A percentile compares a stretch with the other conserved stretches of the same genome.
Conservation (phyloP, 202 grass and related monocot species). For the Hordeum pubiflorum region DNA sequence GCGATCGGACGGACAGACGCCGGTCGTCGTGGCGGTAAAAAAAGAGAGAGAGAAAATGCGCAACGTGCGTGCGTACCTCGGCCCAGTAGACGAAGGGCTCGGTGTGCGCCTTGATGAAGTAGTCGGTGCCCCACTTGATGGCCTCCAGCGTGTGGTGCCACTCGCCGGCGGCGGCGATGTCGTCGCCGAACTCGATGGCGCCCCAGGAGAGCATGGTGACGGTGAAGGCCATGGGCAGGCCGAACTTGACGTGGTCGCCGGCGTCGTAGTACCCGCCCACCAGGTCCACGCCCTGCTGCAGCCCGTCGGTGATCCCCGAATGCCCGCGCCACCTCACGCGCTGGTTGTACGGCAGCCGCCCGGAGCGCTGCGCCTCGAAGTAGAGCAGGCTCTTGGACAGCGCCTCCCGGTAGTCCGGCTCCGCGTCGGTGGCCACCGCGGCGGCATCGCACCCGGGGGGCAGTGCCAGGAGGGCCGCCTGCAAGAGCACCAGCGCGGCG, state of each 20-base stretch:
- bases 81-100: conserved; percentile 83
- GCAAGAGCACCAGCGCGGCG: neutral
- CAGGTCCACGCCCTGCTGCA: conserved; percentile 85
- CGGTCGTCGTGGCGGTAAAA: neutral
- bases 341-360: conserved; percentile 65
- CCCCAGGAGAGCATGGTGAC: conserved; percentile 91
- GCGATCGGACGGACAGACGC: neutral
- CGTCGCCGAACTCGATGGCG: conserved; percentile 56
- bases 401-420: conserved; percentile 52
- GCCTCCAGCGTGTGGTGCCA: conserved; percentile 59
- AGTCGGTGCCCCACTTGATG: conserved; percentile 95
- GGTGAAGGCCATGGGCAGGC: conserved; percentile 93
- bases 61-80: conserved; percentile 36
- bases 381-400: conserved; percentile 79
- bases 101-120: conserved; percentile 89
- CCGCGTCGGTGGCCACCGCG: neutral
- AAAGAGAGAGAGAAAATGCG: neutral
- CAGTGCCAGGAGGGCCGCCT: neutral
- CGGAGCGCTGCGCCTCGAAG: conserved; percentile 87
- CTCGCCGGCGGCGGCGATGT: conserved; percentile 55
- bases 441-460: neutral
- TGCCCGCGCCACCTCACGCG: conserved; percentile 73
- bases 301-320: conserved; percentile 78
- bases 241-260: conserved; percentile 94
- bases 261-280: conserved; percentile 91